Base-by-base conservation (phyloP, 2,329 filamentous ascomycete genomes). In the Sporothrix phasma region DNA sequence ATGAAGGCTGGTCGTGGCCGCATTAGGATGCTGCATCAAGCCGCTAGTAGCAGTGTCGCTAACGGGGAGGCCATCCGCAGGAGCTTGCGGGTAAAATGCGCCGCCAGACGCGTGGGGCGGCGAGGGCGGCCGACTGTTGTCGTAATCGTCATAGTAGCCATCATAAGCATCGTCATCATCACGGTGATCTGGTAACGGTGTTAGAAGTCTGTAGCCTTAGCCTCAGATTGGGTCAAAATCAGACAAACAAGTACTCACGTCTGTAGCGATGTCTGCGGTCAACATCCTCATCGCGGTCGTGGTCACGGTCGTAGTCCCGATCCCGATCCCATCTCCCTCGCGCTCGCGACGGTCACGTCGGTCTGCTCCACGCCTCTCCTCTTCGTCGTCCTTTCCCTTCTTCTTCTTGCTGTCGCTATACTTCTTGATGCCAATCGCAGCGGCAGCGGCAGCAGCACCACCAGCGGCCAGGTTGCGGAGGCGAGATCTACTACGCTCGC, bases 401-500 rank as follows among this genome's bases (percentile, higher is more conserved):
- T 73, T 74, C 63, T 81, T 77, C 72, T 77, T 74, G 62, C 72
- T 74, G 69, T 84, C 80, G 66, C 80, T 78, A 66, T 81, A 84
- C 69, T 85, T 82, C 71, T 86, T 86, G 64, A 87, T 78, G 0
- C 84, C 84, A 64, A 87, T 80, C 5, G 84, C 85, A 0, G 84
- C 83, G 5, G 85, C 85, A 7, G 82, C 84, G 3, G 80, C 80
- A 5, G 78, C 80, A n/a, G 79, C 75, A 5, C 79, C 80, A 1
- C 80, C 84, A 3, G 79, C 79, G 17, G 84, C 82, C 68, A 85
- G 75, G 61, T 85, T 76, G 49, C 83, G 77, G 22, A 86, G 71
- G 62, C 77, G 76, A 68, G 82, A 86, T 68, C 75, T 77, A 69
- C 82, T 86, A 65, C 83, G 76, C 24, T 26, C 51, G 31, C 63